Conservation (phyloP, 2,329 filamentous ascomycete genomes). For the Colletotrichum euphorbiae region DNA sequence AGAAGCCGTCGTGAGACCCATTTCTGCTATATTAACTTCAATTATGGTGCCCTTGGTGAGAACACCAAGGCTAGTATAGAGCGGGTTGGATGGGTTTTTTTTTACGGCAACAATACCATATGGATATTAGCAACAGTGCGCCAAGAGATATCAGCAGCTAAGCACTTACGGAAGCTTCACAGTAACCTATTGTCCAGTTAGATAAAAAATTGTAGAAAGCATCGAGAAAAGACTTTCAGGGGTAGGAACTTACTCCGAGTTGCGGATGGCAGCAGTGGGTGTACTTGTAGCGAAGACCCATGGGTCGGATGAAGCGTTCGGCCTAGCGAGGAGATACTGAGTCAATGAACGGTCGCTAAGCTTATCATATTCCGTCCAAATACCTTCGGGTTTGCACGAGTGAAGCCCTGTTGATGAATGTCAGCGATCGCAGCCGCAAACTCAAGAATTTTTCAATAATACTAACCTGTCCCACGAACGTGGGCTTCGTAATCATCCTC, state of each 20-base stretch:
- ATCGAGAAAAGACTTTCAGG: too few species aligned
- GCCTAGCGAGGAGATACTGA: too few species aligned
- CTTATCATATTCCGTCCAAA: too few species aligned
- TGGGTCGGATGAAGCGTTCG: slow-evolving; percentile 63
- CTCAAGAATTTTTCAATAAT: slow-evolving; percentile 48
- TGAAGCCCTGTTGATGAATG: not conserved
- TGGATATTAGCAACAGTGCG: too few species aligned
- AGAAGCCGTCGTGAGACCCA: slow-evolving; percentile 89
- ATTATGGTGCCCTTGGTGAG: slow-evolving; percentile 78
- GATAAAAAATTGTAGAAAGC: slow-evolving; percentile 57
- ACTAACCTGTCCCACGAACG: slow-evolving; percentile 80
- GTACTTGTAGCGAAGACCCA: slow-evolving; percentile 63
- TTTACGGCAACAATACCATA: slow-evolving; percentile 73
- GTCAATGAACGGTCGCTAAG: too few species aligned
- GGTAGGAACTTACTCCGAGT: slow-evolving; percentile 67
- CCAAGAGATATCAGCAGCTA: too few species aligned
- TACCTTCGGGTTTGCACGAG: not conserved
- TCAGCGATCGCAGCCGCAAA: not conserved
- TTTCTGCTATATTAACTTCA: slow-evolving; percentile 85
- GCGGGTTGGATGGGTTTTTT: slow-evolving; percentile 71
- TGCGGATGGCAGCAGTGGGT: slow-evolving; percentile 76
- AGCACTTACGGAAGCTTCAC: slow-evolving; percentile 64
- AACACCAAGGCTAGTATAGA: slow-evolving; percentile 89
- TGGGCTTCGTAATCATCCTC: slow-evolving; percentile 81
- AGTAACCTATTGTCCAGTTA: slow-evolving; percentile 76